Base-by-base conservation (phyloP, 139 green algal species). In the Microglena sp. region DNA sequence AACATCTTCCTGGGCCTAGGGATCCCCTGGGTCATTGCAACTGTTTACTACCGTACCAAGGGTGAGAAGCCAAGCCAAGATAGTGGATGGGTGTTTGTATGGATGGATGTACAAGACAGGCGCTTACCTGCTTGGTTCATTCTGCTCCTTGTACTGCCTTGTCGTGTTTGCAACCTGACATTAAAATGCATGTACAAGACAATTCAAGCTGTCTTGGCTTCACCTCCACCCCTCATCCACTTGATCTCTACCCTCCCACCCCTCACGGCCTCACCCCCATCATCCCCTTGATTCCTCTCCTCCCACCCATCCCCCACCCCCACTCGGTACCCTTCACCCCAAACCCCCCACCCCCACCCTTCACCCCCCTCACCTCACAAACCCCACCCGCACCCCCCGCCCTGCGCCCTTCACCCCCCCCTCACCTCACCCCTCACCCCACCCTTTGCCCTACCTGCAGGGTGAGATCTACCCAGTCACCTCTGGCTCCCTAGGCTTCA, bases 1-100 rank as follows among this genome's bases (percentile, higher is more conserved):
- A 81, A 81, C 61, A 70, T 81, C 2, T 73, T 81, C 55, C 61
- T 81, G 35, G 75, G 75, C 22, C 45, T 81, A 30, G 75, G 75
- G 28, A 33, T 81, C 32, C 75, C 75, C 8, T 81, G 75, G 75
- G 27, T 69, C 35, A 72, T 81, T 3, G 64, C 29, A 7, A 57
- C 64, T 8, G 18, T 72, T 11, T 81, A 81, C 57, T 77, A 81
- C 62, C 15, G 21, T 59, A 59, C 22, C 21, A 26, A 31, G 50
- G 50, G 50, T n/a, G 15, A 15, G 50, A 6, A 15, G 27, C 55
- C 34, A 15, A 33, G 18, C 26, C 55, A 35, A 27, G 27, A 24
- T 26, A 15, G 27, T 28, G n/a, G 6, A 27, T 59, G 6, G 11
- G 50, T 31, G 6, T 59, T 31, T n/a, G 50, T 21, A 32, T 11